Percentiles rank a stretch among this genome's conserved stretches.
These are phyloP conservation scores for Helicocarpus griseus DNA, from an alignment of 2,329 filamentous ascomycete genomes.

Conservation along the genomic window DNA sequence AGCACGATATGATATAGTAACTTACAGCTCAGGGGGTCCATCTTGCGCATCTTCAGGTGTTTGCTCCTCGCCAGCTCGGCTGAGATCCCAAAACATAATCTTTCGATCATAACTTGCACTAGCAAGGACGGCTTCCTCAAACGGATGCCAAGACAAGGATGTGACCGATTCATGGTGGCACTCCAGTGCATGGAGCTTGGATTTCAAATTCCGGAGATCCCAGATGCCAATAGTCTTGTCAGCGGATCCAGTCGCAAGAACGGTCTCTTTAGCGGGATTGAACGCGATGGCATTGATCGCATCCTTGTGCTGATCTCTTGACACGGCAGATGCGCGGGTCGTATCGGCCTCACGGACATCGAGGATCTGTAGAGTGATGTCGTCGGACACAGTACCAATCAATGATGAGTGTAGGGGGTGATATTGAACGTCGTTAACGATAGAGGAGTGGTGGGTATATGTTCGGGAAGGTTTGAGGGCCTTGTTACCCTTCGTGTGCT, in stretches of 20 bases:
- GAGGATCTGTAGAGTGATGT: constrained; percentile 83
- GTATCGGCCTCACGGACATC: constrained; percentile 65
- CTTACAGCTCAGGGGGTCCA: constrained; percentile 85
- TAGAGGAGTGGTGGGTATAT: constrained; percentile 79
- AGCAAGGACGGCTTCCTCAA: constrained; percentile 76
- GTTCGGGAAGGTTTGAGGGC: constrained; percentile 60
- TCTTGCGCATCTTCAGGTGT: constrained; percentile 91
- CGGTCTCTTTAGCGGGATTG: constrained; percentile 80
- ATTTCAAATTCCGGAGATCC: constrained; percentile 85
- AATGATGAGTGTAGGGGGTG: constrained; percentile 77
- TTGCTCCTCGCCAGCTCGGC: constrained; percentile 85
- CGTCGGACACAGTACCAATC: constrained; percentile 90
- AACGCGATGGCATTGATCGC: constrained; percentile 95
- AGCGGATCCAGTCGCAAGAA: constrained; percentile 85
- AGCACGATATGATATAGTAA: constrained; percentile 16
- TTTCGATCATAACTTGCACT: constrained; percentile 88
- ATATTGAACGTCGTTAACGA: constrained; percentile 95
- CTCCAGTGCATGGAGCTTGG: constrained; percentile 81
- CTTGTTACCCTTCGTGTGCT: constrained; percentile 60
- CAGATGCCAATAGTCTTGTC: constrained; percentile 94
- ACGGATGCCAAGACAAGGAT: constrained; percentile 88
- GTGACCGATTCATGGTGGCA: constrained; percentile 85
- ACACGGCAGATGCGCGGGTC: constrained; percentile 58
- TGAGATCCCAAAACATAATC: constrained; percentile 94
- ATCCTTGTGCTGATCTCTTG: constrained; percentile 68